Base-by-base conservation (phyloP, 2,329 filamentous ascomycete species). In the Aureobasidium sp. region DNA sequence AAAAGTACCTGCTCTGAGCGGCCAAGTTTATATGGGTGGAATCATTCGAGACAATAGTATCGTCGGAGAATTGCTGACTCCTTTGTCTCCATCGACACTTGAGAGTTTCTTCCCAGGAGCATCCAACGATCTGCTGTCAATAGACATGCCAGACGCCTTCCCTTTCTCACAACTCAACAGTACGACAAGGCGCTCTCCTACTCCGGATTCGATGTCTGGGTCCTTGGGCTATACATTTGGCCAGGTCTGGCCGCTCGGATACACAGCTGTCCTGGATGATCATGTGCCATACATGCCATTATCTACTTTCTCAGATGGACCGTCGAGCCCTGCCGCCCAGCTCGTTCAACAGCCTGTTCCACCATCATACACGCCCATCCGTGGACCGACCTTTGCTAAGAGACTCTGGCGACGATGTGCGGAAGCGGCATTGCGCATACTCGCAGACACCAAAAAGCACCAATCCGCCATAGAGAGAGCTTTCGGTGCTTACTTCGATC, bases 341-440 rank as follows among this genome's bases (percentile, higher is more conserved):
- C 42, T 47, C 7, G 30, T 58, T n/a, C n/a, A 21, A n/a, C 54
- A 58, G 21, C 32, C 37, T 1, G 9, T 8, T n/a, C 30, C 32
- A 37, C 29, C 27, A 10, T 5, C 41, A 13, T 27, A 25, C 9
- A 36, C 41, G 1, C 14, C 54, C 3, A 6, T 47, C 4, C 54
- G 32, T 4, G 41, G n/a, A 42, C 13, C 32, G 13, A 58, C 30
- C 8, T 58, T 58, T 47, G 36, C 41, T 2, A 57, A 58, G 42
- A 47, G 54, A 13, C 32, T 58, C 6, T 58, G 54, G 54, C 54
- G 54, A 47, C 41, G 54, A 27, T 58, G 54, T n/a, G 54, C 54
- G 7, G 54, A 58, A 9, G 29, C 30, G 54, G 32, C 54, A 13
- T 6, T 58, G 11, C 42, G 42, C 6, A 27, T 58, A 1, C 54